Conservation (phyloP, 2,329 filamentous ascomycete species). For the Colletotrichum simmondsii region DNA sequence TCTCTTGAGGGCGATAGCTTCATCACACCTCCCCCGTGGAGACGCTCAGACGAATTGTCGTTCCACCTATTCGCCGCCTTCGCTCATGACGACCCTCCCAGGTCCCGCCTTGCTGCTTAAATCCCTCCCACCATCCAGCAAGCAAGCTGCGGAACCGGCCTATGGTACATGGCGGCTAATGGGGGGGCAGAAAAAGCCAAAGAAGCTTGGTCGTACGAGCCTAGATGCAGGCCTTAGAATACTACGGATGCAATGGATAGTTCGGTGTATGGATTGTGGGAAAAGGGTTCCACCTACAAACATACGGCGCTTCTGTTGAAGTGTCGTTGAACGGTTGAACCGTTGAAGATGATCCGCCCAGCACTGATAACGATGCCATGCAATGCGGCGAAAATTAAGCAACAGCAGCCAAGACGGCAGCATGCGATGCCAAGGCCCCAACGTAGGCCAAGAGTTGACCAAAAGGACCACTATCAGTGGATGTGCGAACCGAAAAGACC, state of each 20-base stretch:
- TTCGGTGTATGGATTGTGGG: not conserved
- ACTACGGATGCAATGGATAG: slow-evolving; percentile 10
- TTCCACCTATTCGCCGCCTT: slow-evolving; percentile 17
- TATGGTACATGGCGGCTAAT: not conserved
- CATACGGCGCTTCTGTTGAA: not conserved
- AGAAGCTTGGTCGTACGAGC: slow-evolving; percentile 1
- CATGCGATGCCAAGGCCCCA: slow-evolving; percentile 25
- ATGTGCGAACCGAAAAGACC: slow-evolving; percentile 9
- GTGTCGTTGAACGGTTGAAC: slow-evolving; percentile 18
- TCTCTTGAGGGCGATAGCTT: slow-evolving; percentile 16
- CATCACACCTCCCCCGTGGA: slow-evolving; percentile 18
- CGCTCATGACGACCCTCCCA: slow-evolving; percentile 2
- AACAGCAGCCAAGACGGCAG: slow-evolving; percentile 31
- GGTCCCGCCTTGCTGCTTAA: slow-evolving; percentile 22
- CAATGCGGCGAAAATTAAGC: slow-evolving; percentile 33
- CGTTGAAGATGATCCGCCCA: not conserved
- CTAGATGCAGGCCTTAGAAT: not conserved
- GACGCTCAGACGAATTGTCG: slow-evolving; percentile 18
- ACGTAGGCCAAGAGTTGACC: slow-evolving; percentile 21
- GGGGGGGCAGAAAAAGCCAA: slow-evolving; percentile 2
- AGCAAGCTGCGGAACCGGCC: slow-evolving; percentile 5
- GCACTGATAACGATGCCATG: slow-evolving; percentile 22
- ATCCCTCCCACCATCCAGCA: slow-evolving; percentile 15
- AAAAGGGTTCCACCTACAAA: not conserved
- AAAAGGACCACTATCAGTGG: slow-evolving; percentile 8